Base-by-base conservation (phyloP, 2,329 filamentous ascomycete genomes). In the Chalaropsis ovoidea region DNA sequence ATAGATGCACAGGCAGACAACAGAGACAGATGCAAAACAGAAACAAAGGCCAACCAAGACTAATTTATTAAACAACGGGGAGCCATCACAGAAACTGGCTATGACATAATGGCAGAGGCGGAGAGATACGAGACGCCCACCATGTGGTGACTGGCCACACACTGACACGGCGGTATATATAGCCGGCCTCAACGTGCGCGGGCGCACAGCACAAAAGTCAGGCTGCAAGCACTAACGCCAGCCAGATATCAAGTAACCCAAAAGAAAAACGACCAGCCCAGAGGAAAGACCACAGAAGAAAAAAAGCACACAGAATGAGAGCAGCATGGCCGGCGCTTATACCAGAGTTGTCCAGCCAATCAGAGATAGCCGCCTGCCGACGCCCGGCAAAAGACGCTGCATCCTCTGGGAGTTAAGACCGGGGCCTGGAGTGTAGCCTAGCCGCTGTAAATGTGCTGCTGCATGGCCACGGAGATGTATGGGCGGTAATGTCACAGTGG, bases 281-380 rank as follows among this genome's bases (percentile, higher is more conserved):
- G 11, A 49, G n/a, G n/a, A 52, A 22, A 52, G 22, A 27, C 13
- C 2, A 52, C 27, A 54, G 6, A 1, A 15, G 17, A 35, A 27
- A 7, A n/a, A 35, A 5, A 27, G 11, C 11, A 31, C 15, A 8
- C 4, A 17, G 2, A 31, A 56, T 56, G 77, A 72, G 35, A 76
- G 69, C 13, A 76, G 72, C 0, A 69, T 63, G 56, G 76, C 52
- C 24, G 15, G 52, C 52, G 52, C 52, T 56, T 56, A 56, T 11
- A 56, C 24, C 22, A 10, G 27, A 35, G 52, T 56, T 56, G 22
- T 31, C 17, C 17, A 31, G 15, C 52, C 52, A 56, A 56, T 56
- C 52, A 56, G 22, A 35, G 52, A 56, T 10, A 15, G 7, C 42
- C 7, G 42, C 42, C 11, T 10, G 17, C 42, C 42, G 17, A 15